A percentile compares a stretch with the other conserved stretches of the same genome.
These are phyloP conservation scores for Dioszegia aurantiaca DNA, from an alignment of 768 basidiomycete genomes.

Conservation along the genomic window DNA sequence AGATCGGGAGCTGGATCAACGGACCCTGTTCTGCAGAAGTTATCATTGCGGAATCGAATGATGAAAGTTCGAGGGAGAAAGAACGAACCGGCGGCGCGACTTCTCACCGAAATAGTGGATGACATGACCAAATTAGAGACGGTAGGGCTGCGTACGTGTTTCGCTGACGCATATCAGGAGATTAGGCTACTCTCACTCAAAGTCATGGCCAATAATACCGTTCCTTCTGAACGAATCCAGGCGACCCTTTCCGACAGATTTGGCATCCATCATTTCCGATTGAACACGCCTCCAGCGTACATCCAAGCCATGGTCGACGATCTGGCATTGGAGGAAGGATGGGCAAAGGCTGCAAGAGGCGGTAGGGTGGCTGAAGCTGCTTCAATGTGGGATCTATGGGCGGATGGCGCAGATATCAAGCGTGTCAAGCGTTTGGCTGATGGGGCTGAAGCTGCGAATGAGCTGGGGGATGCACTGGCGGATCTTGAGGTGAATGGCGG, in stretches of 20 bases:
- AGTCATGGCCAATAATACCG: neutral
- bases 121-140: conserved; percentile 11
- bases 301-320: conserved; percentile 3
- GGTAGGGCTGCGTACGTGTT: conserved; percentile 49
- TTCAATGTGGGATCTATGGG: conserved; percentile 13
- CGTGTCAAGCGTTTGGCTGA: conserved; percentile 4
- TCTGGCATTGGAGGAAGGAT: neutral
- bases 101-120: neutral
- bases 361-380: neutral
- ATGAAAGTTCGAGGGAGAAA: neutral
- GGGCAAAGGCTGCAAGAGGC: neutral
- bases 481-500: neutral
- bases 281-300: conserved; percentile 8
- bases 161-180: conserved; percentile 1
- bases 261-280: conserved; percentile 30
- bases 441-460: neutral
- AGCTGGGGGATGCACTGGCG: conserved; percentile 3
- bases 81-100: neutral
- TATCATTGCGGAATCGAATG: neutral
- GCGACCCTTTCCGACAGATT: neutral
- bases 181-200: neutral
- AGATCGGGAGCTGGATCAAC: conserved; percentile 61
- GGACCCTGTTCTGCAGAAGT: conserved; percentile 22
- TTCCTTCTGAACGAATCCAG: neutral
- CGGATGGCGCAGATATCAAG: conserved; percentile 9